Base-by-base conservation (phyloP, 2,329 filamentous ascomycete genomes). In the Venturia pyrina region DNA sequence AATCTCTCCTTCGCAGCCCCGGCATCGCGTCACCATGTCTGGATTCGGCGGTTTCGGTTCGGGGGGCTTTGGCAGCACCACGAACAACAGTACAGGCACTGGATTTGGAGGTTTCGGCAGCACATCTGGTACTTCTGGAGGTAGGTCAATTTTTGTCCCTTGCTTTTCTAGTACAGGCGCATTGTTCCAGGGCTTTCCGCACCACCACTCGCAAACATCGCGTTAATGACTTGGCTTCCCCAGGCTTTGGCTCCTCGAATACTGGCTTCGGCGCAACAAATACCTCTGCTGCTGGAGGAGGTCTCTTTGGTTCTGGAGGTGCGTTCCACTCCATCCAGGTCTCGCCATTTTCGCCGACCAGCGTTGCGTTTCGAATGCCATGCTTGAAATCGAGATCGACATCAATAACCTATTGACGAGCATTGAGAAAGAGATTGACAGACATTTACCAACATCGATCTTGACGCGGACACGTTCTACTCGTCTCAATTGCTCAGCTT, bases 31-130 rank as follows among this genome's bases (percentile, higher is more conserved):
- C 63, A 56, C 4, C 32, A 67, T 66, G 65, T 66, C 65, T 13
- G 66, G 66, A 66, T 67, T 68, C 28, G 67, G 67, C 32, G 79
- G 78, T 28, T 89, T 89, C 75, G 83, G 84, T 70, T 59, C 53
- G 53, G 28, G 32, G 28, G 85, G 85, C 57, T 87, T 76, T 72
- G 78, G 75, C 66, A 70, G 43, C 11, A 70, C 68, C 66, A 68
- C 65, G 70, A 59, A 72, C 71, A 62, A 72, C 72, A 32, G 73
- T 70, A 69, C 72, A 72, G 72, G 77, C 74, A 64, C 66, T 44
- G 65, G 68, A 21, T 67, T 67, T 69, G 72, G 69, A 74, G 79
- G 79, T 71, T 81, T 81, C 59, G 75, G 72, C 44, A 65, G 64
- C 66, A 77, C 71, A 63, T 76, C 73, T 68, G 73, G 73, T 67